Conservation (phyloP, 306 rosid genomes). For the Lupinus albus region DNA sequence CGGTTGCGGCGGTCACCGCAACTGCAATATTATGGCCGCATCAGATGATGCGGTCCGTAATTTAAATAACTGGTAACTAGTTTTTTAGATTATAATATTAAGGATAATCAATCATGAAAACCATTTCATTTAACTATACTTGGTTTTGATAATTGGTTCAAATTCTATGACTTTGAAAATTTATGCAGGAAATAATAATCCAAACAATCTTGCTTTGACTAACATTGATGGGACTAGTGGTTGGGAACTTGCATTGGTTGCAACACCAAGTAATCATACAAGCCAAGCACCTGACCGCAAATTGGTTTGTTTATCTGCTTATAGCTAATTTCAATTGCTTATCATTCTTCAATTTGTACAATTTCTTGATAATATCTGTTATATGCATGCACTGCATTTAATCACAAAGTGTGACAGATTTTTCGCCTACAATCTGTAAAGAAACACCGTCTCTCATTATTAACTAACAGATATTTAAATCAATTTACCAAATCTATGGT, state of each 20-base stretch:
- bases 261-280: conserved; percentile 66
- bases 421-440: too few species aligned
- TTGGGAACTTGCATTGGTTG: conserved; percentile 88
- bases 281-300: conserved; percentile 50
- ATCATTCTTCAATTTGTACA: background rate
- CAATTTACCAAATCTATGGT: background rate
- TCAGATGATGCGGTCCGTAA: too few species aligned
- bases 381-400: background rate
- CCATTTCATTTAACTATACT: conserved; percentile 12
- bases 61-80: too few species aligned
- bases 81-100: too few species aligned
- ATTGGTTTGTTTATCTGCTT: conserved; percentile 62
- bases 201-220: conserved; percentile 50
- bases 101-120: too few species aligned
- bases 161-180: conserved; percentile 21
- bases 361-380: background rate
- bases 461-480: too few species aligned
- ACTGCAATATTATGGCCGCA: too few species aligned
- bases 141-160: background rate
- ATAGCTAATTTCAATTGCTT: background rate
- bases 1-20: too few species aligned
- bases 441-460: too few species aligned
- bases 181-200: conserved; percentile 56
- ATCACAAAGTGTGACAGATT: background rate
- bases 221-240: conserved; percentile 68